Evolutionary conservation across 2,329 filamentous ascomycete species (phyloP).

Genomic region (Dactylellina drechsleri): DNA sequence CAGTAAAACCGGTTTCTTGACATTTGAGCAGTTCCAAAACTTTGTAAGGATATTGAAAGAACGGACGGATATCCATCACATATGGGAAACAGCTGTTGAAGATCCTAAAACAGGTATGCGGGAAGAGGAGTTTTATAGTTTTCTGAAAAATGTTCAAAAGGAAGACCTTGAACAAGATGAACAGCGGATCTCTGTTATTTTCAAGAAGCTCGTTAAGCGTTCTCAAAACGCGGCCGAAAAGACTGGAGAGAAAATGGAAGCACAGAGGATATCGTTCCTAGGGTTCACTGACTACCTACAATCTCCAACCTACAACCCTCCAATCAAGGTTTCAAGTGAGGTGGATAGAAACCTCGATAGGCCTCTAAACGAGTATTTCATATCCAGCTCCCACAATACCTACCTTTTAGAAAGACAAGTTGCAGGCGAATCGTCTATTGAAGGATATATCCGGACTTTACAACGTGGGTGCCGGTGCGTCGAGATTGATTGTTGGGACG

Average conservation of each 20-base stretch:
- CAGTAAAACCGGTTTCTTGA: slow-evolving; percentile 73
- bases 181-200: slow-evolving; percentile 75
- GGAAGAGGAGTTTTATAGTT: slow-evolving; percentile 76
- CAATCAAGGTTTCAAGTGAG: slow-evolving; percentile 68
- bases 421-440: slow-evolving; percentile 87
- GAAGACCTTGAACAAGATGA: slow-evolving; percentile 77
- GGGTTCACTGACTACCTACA: slow-evolving; percentile 81
- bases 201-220: slow-evolving; percentile 74
- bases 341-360: slow-evolving; percentile 71
- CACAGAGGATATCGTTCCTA: slow-evolving; percentile 76
- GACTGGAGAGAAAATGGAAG: slow-evolving; percentile 62
- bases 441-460: slow-evolving; percentile 91
- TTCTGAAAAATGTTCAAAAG: slow-evolving; percentile 77
- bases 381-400: slow-evolving; percentile 98
- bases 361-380: slow-evolving; percentile 95
- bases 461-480: slow-evolving; percentile 91
- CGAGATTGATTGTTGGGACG: slow-evolving; percentile 98
- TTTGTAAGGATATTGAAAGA: slow-evolving; percentile 87
- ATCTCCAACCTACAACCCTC: slow-evolving; percentile 74
- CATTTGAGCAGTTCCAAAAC: slow-evolving; percentile 81
- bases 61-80: slow-evolving; percentile 78
- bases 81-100: slow-evolving; percentile 73
- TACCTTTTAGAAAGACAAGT: slow-evolving; percentile 93
- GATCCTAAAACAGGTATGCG: slow-evolving; percentile 74
- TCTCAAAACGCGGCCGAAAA: slow-evolving; percentile 66